Conservation (phyloP, 1,139 yeast genomes). For the Williopsis jadinii region DNA sequence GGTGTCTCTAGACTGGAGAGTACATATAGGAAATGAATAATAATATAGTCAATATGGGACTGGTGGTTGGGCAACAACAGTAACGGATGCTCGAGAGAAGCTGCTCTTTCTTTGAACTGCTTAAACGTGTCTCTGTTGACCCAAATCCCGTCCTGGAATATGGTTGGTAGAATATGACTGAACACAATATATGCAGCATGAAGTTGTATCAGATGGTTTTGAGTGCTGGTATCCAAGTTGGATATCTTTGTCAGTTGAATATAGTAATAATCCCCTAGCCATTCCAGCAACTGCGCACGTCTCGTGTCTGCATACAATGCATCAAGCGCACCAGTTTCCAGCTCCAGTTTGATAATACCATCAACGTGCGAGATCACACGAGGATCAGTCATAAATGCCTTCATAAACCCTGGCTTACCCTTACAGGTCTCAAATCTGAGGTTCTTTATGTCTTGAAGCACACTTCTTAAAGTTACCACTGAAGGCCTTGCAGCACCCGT, state of each 20-base stretch:
- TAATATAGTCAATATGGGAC: conserved; percentile 19
- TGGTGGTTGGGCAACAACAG: conserved; percentile 17
- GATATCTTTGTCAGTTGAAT: conserved; percentile 6
- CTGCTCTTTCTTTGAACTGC: conserved; percentile 5
- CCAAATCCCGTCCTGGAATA: conserved; percentile 20
- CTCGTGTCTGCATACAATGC: conserved; percentile 1
- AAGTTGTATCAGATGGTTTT: conserved; percentile 6
- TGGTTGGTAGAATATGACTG: conserved; percentile 10
- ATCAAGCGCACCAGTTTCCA: conserved; percentile 3
- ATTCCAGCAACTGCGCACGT: conserved; percentile 6
- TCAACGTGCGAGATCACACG: conserved; percentile 4
- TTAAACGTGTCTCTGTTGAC: conserved; percentile 11
- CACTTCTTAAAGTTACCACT: neutral
- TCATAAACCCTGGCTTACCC: neutral
- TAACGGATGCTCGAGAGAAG: conserved; percentile 1
- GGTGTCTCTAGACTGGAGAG: conserved; percentile 15
- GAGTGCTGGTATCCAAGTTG: conserved; percentile 11
- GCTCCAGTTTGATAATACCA: conserved; percentile 4
- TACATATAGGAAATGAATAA: conserved; percentile 14
- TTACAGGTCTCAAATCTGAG: neutral
- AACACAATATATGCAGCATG: conserved; percentile 13
- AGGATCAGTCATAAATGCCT: conserved; percentile 1
- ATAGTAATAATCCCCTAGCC: conserved; percentile 13
- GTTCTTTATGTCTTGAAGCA: neutral
- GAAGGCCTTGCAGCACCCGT: neutral